Base-by-base conservation (phyloP, 2,329 filamentous ascomycete genomes). In the Mycosphaerella sp. region DNA sequence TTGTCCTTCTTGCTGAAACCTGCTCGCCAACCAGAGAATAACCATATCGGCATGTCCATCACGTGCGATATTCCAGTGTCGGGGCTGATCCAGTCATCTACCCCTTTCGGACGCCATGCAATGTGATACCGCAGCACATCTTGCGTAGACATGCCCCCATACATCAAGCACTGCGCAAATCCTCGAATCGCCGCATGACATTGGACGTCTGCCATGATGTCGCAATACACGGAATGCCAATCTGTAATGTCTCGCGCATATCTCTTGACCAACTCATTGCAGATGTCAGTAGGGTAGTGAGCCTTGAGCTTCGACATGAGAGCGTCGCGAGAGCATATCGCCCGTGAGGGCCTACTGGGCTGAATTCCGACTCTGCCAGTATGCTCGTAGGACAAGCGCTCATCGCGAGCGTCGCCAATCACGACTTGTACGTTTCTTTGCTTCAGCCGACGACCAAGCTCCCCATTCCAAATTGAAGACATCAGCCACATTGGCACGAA, bases 121-220 rank as follows among this genome's bases (percentile, higher is more conserved):
- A 58, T 53, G 39, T 56, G 53, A 36, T 58, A 56, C 8, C 56
- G 42, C 17, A 58, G 41, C 6, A 58, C 56, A 39, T 58, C 48
- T 14, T 58, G 49, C 4, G 53, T 48, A 9, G 49, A 52, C 56
- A 58, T 58, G 30, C 56, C 56, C 21, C 56, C 53, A 27, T 54
- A 51, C 35, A 49, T 52, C 7, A 58, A 35, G 14, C 48, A 52
- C 14, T 53, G 53, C 6, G 56, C 56, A 27, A 55, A 58, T 3
- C 53, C 56, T 32, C 56, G 53, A 2, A 52, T 51, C 4, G 51
- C 46, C 8, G 50, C 42, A 18, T 58, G 56, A 44, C 56, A 58
- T 49, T 58, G 53, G 9, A 54, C 49, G 21, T 58, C 53, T 4
- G 56, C 56, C 48, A 56, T 54, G 48, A 58, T 58, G 18, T 58